Evolutionary conservation across 192 early-diverging fungal genomes (phyloP).

Genomic region (Gamsiella multidivaricata): DNA sequence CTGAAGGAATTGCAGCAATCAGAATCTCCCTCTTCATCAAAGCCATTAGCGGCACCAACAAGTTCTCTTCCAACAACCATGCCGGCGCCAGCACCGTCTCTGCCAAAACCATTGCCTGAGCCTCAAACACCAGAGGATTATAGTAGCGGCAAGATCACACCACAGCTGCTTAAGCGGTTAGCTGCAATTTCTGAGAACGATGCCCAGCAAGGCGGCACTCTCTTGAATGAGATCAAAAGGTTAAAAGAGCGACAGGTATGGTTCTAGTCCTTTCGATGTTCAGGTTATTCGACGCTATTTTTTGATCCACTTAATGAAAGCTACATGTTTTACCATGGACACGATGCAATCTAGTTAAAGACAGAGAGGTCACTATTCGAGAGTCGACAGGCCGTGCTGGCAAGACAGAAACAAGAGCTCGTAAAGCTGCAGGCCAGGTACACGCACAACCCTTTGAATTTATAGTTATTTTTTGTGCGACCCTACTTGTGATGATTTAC

Average conservation of each 20-base stretch:
- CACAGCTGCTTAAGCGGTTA: slow-evolving; percentile 35
- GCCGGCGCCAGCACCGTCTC: background rate
- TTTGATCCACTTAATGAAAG: no score
- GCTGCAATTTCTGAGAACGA: slow-evolving; percentile 28
- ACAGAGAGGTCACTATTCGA: slow-evolving; percentile 22
- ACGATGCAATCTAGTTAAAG: no score
- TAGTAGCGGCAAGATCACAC: slow-evolving; percentile 46
- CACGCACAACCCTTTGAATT: no score
- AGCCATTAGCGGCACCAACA: background rate
- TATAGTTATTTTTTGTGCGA: background rate
- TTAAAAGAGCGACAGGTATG: slow-evolving; percentile 16
- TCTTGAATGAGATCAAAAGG: slow-evolving; percentile 27
- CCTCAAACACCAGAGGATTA: slow-evolving; percentile 11
- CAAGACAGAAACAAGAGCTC: slow-evolving; percentile 22
- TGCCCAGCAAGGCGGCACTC: slow-evolving; percentile 10
- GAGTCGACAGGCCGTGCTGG: slow-evolving; percentile 17
- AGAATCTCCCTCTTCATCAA: background rate
- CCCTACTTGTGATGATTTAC: background rate
- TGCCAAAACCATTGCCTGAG: background rate
- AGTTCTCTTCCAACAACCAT: background rate
- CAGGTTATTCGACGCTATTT: no score
- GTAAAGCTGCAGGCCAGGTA: slow-evolving; percentile 50
- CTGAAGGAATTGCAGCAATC: slow-evolving; percentile 24
- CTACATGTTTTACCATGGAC: no score
- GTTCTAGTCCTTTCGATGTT: no score